Percentiles rank a stretch among this genome's conserved stretches.
Evolutionary conservation across 2,329 filamentous ascomycete genomes (phyloP).

Genomic region (Seiridium unicorne): DNA sequence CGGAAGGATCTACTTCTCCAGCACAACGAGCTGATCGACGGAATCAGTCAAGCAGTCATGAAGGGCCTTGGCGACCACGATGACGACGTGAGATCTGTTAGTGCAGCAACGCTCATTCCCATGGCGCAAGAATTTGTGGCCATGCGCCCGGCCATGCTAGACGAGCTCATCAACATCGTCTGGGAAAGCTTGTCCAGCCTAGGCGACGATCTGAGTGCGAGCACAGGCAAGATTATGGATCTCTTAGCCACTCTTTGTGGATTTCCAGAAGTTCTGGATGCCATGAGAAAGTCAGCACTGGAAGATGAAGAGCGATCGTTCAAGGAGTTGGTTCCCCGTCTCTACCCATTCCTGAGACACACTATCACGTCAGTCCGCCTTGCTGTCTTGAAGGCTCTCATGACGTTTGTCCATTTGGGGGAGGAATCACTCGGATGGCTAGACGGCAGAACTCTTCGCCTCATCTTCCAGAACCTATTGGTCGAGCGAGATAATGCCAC

Average conservation of each 20-base stretch:
- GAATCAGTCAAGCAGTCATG: slow-evolving; percentile 89
- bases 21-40: slow-evolving; percentile 84
- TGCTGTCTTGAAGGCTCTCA: slow-evolving; percentile 86
- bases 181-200: slow-evolving; percentile 97
- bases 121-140: slow-evolving; percentile 94
- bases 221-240: slow-evolving; percentile 98
- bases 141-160: slow-evolving; percentile 74
- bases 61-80: slow-evolving; percentile 88
- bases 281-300: slow-evolving; percentile 88
- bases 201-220: slow-evolving; percentile 95
- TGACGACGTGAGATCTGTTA: slow-evolving; percentile 95
- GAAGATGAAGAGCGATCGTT: slow-evolving; percentile 87
- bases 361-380: slow-evolving; percentile 95
- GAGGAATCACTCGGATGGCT: slow-evolving; percentile 87
- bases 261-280: slow-evolving; percentile 86
- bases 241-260: slow-evolving; percentile 92
- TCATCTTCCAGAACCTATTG: slow-evolving; percentile 93
- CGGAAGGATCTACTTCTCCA: slow-evolving; percentile 87
- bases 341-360: slow-evolving; percentile 94
- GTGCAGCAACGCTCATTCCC: slow-evolving; percentile 93
- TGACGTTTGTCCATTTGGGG: slow-evolving; percentile 89
- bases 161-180: slow-evolving; percentile 85
- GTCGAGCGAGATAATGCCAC: slow-evolving; percentile 88
- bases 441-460: slow-evolving; percentile 79
- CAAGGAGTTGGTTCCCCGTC: slow-evolving; percentile 83